These are phyloP conservation scores for Castanea mollissima DNA, from an alignment of 306 rosid genomes.

Conservation along the genomic window DNA sequence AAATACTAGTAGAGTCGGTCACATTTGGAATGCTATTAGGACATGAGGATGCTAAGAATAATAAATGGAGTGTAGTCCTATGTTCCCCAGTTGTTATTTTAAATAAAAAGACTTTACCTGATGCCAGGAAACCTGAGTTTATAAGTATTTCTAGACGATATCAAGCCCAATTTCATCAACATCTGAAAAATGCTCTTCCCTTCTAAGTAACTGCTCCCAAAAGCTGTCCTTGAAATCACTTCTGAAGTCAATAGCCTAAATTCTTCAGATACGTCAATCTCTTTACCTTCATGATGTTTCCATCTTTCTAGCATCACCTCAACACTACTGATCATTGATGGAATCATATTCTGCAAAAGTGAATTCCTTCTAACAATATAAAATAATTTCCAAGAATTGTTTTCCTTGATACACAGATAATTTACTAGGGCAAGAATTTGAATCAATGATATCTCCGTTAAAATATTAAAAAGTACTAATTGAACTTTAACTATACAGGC, in stretches of 20 bases:
- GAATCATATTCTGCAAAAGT: slow-evolving; percentile 8
- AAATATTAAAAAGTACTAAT: too few relatives aligned
- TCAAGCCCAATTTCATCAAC: not conserved
- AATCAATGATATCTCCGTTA: too few relatives aligned
- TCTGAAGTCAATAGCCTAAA: slow-evolving; percentile 26
- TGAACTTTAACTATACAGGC: too few relatives aligned
- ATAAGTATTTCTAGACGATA: not conserved
- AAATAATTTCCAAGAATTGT: too few relatives aligned
- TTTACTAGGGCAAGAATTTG: too few relatives aligned
- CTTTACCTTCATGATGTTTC: slow-evolving; percentile 22
- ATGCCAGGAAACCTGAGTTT: slow-evolving; percentile 15
- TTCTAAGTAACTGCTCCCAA: slow-evolving; percentile 31
- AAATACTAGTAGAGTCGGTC: too few relatives aligned
- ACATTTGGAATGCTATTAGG: too few relatives aligned
- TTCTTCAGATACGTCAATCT: slow-evolving; percentile 26
- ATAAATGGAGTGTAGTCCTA: not conserved
- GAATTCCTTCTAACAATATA: not conserved
- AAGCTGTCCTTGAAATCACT: slow-evolving; percentile 27
- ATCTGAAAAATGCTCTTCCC: slow-evolving; percentile 27
- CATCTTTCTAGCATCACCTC: slow-evolving; percentile 29
- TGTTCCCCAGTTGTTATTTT: not conserved
- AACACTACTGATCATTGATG: slow-evolving; percentile 10
- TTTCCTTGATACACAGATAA: too few relatives aligned
- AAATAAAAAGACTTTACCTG: not conserved
- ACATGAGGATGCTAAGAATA: not conserved